These are phyloP conservation scores for Talaromyces amestolkiae DNA, from an alignment of 2,329 filamentous ascomycete species.

Conservation along the genomic window DNA sequence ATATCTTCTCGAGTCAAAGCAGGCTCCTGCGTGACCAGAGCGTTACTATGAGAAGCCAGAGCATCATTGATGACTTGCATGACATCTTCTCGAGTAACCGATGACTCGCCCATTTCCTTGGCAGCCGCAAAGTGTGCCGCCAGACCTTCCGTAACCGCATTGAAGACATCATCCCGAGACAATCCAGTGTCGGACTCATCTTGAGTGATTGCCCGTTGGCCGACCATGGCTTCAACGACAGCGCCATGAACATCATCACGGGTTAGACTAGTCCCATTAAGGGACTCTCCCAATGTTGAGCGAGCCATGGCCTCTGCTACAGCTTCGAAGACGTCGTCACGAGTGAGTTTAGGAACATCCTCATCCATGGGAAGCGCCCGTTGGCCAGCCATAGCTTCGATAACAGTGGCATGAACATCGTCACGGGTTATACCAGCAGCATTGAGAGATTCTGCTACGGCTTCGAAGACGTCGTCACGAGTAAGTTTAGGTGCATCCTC, in stretches of 20 bases:
- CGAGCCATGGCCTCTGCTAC: constrained; percentile 25
- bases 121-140: constrained; percentile 44
- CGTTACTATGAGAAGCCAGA: constrained; percentile 47
- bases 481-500: constrained; percentile 43
- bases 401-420: constrained; percentile 51
- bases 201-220: constrained; percentile 41
- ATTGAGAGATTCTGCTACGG: constrained; percentile 31
- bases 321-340: constrained; percentile 55
- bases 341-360: constrained; percentile 44
- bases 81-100: constrained; percentile 56
- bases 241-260: constrained; percentile 58
- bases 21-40: constrained; percentile 43
- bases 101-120: constrained; percentile 56
- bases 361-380: constrained; percentile 35
- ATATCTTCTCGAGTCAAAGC: constrained; percentile 55
- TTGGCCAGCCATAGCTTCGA: constrained; percentile 25
- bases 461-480: constrained; percentile 56
- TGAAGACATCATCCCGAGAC: constrained; percentile 57
- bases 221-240: constrained; percentile 56
- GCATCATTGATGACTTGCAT: constrained; percentile 60
- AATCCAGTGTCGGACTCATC: constrained; percentile 38
- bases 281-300: constrained; percentile 20
- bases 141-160: constrained; percentile 59
- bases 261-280: constrained; percentile 42
- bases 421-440: constrained; percentile 50